Conservation (phyloP, 1,284 basidiomycete species). For the Leccinum proximum region DNA sequence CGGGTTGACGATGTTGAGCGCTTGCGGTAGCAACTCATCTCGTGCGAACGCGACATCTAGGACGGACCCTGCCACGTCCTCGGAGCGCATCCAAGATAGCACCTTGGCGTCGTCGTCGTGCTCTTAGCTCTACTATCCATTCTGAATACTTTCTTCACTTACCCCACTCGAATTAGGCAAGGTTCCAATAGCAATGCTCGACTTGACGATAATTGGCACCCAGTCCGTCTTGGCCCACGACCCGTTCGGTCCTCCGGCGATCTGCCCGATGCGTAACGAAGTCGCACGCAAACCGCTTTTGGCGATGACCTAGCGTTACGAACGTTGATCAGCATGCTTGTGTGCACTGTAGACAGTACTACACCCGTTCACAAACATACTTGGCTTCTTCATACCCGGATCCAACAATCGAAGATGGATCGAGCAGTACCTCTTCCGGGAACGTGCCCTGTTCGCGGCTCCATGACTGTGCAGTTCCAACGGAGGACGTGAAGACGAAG, state of each 20-base stretch:
- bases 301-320: constrained; percentile 20
- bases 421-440: constrained; percentile 8
- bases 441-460: not conserved
- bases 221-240: constrained; percentile 32
- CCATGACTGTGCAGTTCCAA: constrained; percentile 8
- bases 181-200: constrained; percentile 11
- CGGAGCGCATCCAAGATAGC: constrained; percentile 22
- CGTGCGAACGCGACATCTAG: constrained; percentile 20
- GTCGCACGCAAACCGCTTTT: constrained; percentile 23
- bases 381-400: constrained; percentile 8
- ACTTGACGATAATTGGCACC: constrained; percentile 29
- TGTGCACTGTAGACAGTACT: not conserved
- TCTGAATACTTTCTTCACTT: not conserved
- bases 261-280: constrained; percentile 32
- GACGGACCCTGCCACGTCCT: constrained; percentile 16
- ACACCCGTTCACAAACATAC: constrained; percentile 9
- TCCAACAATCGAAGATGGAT: constrained; percentile 1
- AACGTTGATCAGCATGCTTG: not conserved
- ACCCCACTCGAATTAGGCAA: constrained; percentile 12
- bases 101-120: constrained; percentile 8
- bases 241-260: constrained; percentile 27
- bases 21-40: constrained; percentile 2
- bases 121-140: not conserved
- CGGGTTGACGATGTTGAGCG: constrained; percentile 23
- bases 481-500: constrained; percentile 7